Evolutionary conservation across 495 filamentous ascomycete genomes (phyloP).

Genomic region (Penicillium silybi): DNA sequence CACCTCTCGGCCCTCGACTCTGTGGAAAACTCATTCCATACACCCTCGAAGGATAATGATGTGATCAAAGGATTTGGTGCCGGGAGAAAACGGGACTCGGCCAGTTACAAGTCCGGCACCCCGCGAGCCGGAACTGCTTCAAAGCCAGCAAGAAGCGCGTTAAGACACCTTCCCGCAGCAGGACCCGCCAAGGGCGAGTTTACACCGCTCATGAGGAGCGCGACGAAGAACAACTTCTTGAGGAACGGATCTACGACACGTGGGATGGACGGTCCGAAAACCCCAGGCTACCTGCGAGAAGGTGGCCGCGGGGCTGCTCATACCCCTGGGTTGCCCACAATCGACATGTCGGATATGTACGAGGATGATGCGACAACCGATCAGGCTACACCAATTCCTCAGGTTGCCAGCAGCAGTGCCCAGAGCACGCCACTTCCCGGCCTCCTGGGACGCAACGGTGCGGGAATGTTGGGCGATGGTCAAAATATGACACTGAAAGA

Average conservation of each 20-base stretch:
- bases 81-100: constrained; percentile 48
- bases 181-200: constrained; percentile 72
- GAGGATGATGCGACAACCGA: constrained; percentile 58
- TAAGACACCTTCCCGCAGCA: constrained; percentile 60
- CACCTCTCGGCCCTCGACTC: constrained; percentile 69
- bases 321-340: constrained; percentile 58
- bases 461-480: constrained; percentile 68
- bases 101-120: constrained; percentile 58
- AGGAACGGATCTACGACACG: constrained; percentile 48
- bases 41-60: constrained; percentile 75
- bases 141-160: constrained; percentile 43
- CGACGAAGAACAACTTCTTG: constrained; percentile 72
- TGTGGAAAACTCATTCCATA: constrained; percentile 78
- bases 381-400: constrained; percentile 61
- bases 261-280: constrained; percentile 56
- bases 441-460: constrained; percentile 55
- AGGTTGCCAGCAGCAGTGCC: constrained; percentile 69
- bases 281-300: constrained; percentile 63
- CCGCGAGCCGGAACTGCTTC: constrained; percentile 58
- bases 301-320: constrained; percentile 59
- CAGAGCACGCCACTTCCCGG: constrained; percentile 74
- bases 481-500: constrained; percentile 79
- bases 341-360: constrained; percentile 62
- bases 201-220: constrained; percentile 88
- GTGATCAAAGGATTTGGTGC: constrained; percentile 63